Conservation (phyloP, 352 stramenopile species). For the Thalassiosira ordinaria region DNA sequence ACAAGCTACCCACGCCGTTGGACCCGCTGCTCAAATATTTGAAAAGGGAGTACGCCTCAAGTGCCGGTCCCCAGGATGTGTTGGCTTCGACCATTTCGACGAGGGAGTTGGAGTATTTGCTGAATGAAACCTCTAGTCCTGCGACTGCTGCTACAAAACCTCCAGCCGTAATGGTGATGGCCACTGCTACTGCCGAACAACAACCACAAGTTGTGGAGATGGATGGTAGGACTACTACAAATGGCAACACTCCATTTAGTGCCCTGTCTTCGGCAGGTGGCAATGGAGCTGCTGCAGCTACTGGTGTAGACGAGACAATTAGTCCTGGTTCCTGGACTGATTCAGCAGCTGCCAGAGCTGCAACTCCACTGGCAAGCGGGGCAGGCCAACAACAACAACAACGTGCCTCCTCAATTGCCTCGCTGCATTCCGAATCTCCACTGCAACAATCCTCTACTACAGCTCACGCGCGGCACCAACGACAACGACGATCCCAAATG, state of each 20-base stretch:
- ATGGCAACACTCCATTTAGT: no score
- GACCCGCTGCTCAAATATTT: conserved; percentile 53
- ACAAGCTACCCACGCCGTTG: conserved; percentile 34
- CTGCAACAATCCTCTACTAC: conserved; percentile 1
- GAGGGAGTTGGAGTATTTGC: conserved; percentile 40
- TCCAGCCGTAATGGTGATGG: background rate
- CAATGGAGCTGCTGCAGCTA: no score
- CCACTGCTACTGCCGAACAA: background rate
- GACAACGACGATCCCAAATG: conserved; percentile 24
- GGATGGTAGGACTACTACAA: no score
- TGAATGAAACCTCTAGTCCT: conserved; percentile 12
- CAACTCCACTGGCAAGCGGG: conserved; percentile 24
- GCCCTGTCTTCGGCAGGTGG: no score
- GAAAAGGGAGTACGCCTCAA: conserved; percentile 42
- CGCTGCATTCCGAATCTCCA: conserved; percentile 8
- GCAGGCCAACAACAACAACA: background rate
- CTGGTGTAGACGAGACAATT: no score
- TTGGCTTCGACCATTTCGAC: conserved; percentile 39
- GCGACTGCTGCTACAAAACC: background rate
- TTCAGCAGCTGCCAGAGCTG: conserved; percentile 5
- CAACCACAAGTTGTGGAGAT: no score
- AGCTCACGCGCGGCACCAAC: conserved; percentile 1
- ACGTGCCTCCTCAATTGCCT: background rate
- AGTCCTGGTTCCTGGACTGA: background rate
- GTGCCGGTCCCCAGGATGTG: conserved; percentile 52